A percentile compares a stretch with the other conserved stretches of the same genome.
phyloP scores from a whole-genome alignment of 1,284 basidiomycete genomes.

The Naganishia albida region DNA sequence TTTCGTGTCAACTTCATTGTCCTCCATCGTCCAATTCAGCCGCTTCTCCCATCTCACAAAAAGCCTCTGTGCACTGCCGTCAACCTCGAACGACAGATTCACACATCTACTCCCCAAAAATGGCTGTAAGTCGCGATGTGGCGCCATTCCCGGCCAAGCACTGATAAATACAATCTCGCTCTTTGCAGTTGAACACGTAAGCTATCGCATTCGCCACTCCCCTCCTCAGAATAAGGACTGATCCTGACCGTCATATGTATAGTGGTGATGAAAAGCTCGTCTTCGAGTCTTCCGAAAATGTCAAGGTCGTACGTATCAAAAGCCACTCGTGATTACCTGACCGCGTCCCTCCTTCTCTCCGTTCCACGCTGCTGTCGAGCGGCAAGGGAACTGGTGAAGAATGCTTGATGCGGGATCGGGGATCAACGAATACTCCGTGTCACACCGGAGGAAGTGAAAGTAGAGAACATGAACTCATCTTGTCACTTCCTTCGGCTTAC shows the following conservation, averaged over 20 bases:
- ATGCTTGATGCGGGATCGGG: neutral
- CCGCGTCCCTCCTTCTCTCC: too few species aligned
- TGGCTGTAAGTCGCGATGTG: too few species aligned
- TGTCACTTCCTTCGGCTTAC: conserved; percentile 29
- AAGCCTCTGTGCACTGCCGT: too few species aligned
- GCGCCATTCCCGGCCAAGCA: conserved; percentile 51
- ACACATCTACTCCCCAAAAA: too few species aligned
- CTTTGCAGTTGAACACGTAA: conserved; percentile 42
- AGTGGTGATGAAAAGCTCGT: conserved; percentile 73
- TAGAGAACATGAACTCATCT: conserved; percentile 36
- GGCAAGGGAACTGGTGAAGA: neutral
- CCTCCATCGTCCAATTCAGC: too few species aligned
- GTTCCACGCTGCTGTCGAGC: neutral
- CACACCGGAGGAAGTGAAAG: conserved; percentile 48
- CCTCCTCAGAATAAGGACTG: neutral
- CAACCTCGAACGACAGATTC: too few species aligned
- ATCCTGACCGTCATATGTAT: too few species aligned
- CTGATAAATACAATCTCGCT: conserved; percentile 36
- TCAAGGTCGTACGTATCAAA: conserved; percentile 63
- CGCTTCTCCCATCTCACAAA: too few species aligned
- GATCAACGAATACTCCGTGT: conserved; percentile 27
- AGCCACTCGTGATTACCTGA: neutral
- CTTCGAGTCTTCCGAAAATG: conserved; percentile 95
- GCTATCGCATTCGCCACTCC: conserved; percentile 20
- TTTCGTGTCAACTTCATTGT: too few species aligned